phyloP scores from a whole-genome alignment of 495 filamentous ascomycete species.

The Podospora pseudocomata region DNA sequence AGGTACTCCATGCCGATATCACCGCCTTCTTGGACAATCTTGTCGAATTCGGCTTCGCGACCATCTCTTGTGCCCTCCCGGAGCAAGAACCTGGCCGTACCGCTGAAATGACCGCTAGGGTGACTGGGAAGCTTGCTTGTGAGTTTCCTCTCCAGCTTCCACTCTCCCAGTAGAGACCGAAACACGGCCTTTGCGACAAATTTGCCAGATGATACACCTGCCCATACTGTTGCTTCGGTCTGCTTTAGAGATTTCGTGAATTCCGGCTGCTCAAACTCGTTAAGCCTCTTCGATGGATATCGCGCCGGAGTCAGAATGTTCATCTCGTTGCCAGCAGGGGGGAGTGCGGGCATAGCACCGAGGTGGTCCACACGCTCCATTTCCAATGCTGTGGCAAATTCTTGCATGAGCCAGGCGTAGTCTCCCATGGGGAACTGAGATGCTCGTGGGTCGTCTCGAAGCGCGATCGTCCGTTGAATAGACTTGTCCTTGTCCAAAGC shows the following conservation, averaged over 20 bases:
- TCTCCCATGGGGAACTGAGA: slow-evolving; percentile 81
- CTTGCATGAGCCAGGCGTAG: slow-evolving; percentile 74
- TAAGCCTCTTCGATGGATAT: slow-evolving; percentile 30
- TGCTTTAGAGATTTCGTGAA: slow-evolving; percentile 30
- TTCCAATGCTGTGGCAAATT: slow-evolving; percentile 54
- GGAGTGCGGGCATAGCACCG: slow-evolving; percentile 28
- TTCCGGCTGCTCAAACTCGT: slow-evolving; percentile 22
- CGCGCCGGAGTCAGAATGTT: slow-evolving; percentile 45
- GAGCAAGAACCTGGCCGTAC: slow-evolving; percentile 61
- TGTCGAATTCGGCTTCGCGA: slow-evolving; percentile 37
- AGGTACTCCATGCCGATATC: slow-evolving; percentile 57
- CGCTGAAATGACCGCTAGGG: slow-evolving; percentile 58
- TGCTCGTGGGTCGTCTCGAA: slow-evolving; percentile 39
- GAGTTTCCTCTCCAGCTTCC: slow-evolving; percentile 56
- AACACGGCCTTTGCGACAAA: slow-evolving; percentile 65
- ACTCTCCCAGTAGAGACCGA: slow-evolving; percentile 67
- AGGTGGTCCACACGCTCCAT: slow-evolving; percentile 33
- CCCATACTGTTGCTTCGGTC: slow-evolving; percentile 33
- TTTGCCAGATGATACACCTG: slow-evolving; percentile 33
- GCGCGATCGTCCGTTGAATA: slow-evolving; percentile 41
- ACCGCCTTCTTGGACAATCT: slow-evolving; percentile 28
- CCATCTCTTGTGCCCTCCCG: slow-evolving; percentile 48
- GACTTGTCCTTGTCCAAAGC: slow-evolving; percentile 41
- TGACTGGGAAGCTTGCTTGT: slow-evolving; percentile 44
- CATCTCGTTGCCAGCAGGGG: slow-evolving; percentile 26